These are phyloP conservation scores for Carex littledalei DNA, from an alignment of 176 grass and related monocot genomes.

Conservation along the genomic window DNA sequence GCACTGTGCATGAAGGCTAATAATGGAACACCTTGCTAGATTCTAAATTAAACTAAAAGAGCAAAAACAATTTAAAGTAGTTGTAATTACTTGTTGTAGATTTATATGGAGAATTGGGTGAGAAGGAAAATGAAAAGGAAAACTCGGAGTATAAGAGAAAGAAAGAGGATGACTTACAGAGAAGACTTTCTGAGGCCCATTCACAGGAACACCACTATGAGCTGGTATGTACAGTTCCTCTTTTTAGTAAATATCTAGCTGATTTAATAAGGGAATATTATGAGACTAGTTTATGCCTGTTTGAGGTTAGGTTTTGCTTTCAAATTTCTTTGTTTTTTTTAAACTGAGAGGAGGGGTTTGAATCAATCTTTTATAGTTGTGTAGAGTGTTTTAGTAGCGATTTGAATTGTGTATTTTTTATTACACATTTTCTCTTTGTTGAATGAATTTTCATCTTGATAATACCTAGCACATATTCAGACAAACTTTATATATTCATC, in stretches of 20 bases:
- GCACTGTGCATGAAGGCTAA: background rate
- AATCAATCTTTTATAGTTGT: background rate
- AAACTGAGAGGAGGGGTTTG: background rate
- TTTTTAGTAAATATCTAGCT: conserved; percentile 13
- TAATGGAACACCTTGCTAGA: conserved; percentile 7
- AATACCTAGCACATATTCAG: background rate
- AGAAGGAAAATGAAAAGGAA: conserved; percentile 82
- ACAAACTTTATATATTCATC: background rate
- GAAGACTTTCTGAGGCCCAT: conserved; percentile 66
- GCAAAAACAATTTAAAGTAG: conserved; percentile 10
- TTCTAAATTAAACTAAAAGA: conserved; percentile 2
- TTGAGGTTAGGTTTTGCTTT: background rate
- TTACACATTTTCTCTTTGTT: background rate
- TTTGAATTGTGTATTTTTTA: background rate
- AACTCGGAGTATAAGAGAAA: conserved; percentile 84
- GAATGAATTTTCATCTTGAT: background rate
- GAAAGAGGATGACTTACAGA: conserved; percentile 86
- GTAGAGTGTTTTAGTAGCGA: background rate
- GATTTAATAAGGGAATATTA: background rate
- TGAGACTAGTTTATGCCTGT: background rate
- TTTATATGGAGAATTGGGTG: conserved; percentile 75
- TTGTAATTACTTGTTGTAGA: conserved; percentile 42
- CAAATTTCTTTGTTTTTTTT: background rate
- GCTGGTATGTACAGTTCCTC: conserved; percentile 46
- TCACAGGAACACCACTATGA: conserved; percentile 56